Evolutionary conservation across 2,329 filamentous ascomycete genomes (phyloP).

Genomic region (Colletotrichum limetticola): DNA sequence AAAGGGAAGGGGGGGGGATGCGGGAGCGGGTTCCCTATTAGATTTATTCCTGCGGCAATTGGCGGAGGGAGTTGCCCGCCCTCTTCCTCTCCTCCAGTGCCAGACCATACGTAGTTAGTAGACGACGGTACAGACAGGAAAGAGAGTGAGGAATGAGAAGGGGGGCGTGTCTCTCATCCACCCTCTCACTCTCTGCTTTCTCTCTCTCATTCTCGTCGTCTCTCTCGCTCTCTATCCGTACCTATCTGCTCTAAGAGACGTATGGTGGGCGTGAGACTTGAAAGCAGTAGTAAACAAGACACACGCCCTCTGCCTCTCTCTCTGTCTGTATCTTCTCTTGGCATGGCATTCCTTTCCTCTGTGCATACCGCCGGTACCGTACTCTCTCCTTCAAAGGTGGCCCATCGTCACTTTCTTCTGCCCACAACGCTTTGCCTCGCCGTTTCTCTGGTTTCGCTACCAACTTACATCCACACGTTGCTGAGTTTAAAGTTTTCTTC

Average conservation of each 20-base stretch:
- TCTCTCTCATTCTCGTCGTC: neutral
- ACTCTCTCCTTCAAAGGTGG: too few species aligned
- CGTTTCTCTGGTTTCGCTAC: neutral
- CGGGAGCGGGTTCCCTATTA: constrained; percentile 29
- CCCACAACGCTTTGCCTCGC: neutral
- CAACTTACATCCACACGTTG: neutral
- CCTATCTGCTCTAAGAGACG: neutral
- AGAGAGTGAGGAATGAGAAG: neutral
- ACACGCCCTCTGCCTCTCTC: neutral
- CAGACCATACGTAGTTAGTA: too few species aligned
- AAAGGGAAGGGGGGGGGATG: neutral
- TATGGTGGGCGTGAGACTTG: neutral
- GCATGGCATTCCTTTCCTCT: neutral
- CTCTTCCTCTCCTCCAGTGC: too few species aligned
- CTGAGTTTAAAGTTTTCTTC: neutral
- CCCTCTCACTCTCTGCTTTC: neutral
- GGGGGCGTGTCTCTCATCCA: neutral
- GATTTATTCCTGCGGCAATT: constrained; percentile 34
- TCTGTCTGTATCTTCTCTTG: neutral
- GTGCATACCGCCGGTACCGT: neutral
- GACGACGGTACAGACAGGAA: neutral
- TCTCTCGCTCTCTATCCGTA: neutral
- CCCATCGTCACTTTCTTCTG: neutral
- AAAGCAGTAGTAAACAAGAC: neutral
- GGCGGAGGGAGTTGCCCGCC: constrained; percentile 17